Conservation (phyloP, 305 asterid species). For the Fraxinus velutina region DNA sequence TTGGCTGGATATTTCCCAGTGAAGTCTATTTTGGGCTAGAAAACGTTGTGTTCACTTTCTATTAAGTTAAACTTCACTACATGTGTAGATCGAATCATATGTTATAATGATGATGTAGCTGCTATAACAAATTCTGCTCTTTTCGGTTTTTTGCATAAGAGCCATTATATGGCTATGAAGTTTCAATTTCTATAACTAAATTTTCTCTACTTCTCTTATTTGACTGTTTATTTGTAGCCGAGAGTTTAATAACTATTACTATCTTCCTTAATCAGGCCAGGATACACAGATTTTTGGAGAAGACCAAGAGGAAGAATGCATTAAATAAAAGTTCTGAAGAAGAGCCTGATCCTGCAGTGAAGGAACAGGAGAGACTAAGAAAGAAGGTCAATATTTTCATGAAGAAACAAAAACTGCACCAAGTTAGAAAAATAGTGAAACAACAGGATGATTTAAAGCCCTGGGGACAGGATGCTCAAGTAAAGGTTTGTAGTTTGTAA, state of each 20-base stretch:
- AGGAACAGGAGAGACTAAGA: conserved; percentile 54
- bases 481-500: conserved; percentile 49
- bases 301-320: conserved; percentile 61
- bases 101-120: not conserved
- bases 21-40: conserved; percentile 2
- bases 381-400: conserved; percentile 69
- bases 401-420: conserved; percentile 66
- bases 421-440: conserved; percentile 64
- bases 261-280: conserved; percentile 56
- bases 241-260: conserved; percentile 21
- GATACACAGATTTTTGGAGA: conserved; percentile 73
- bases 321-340: conserved; percentile 55
- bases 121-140: not conserved
- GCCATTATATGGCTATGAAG: not conserved
- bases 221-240: conserved; percentile 2
- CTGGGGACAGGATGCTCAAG: conserved; percentile 88
- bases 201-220: conserved; percentile 5
- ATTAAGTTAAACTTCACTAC: not conserved
- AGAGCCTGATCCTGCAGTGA: conserved; percentile 40
- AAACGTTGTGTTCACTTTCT: not conserved
- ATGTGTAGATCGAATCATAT: not conserved
- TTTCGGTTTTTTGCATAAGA: not conserved
- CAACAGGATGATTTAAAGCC: conserved; percentile 61
- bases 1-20: not conserved
- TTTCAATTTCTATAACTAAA: not conserved